Conservation (phyloP, 2,329 filamentous ascomycete species). For the Madurella mycetomatis region DNA sequence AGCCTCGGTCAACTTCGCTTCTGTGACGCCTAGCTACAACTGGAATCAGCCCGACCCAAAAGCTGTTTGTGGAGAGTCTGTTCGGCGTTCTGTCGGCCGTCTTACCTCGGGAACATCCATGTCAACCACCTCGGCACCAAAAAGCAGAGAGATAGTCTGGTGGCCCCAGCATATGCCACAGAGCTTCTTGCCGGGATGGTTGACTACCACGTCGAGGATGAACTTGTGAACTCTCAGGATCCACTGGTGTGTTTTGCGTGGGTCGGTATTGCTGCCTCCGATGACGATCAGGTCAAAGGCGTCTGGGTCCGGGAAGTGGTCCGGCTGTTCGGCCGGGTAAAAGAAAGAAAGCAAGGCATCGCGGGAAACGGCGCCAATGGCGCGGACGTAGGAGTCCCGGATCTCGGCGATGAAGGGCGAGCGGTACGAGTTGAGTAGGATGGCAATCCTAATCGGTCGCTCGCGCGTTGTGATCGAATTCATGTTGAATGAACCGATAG, state of each 20-base stretch:
- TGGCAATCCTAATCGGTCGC: slow-evolving; percentile 30
- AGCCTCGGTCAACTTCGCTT: slow-evolving; percentile 34
- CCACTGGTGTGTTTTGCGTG: slow-evolving; percentile 37
- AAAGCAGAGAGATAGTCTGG: slow-evolving; percentile 38
- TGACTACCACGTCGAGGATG: slow-evolving; percentile 30
- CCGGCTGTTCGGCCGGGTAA: slow-evolving; percentile 32
- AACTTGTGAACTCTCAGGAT: slow-evolving; percentile 39
- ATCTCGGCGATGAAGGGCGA: slow-evolving; percentile 34
- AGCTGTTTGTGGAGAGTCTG: neutral
- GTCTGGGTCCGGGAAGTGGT: slow-evolving; percentile 34
- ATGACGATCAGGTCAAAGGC: slow-evolving; percentile 41
- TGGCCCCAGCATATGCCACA: slow-evolving; percentile 43
- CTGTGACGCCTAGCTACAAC: slow-evolving; percentile 34
- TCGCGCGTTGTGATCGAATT: slow-evolving; percentile 3
- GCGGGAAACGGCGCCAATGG: slow-evolving; percentile 31
- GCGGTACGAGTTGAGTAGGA: slow-evolving; percentile 37
- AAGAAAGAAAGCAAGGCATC: slow-evolving; percentile 32
- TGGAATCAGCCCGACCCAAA: neutral
- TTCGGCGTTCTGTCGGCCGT: neutral
- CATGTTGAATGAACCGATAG: slow-evolving; percentile 18
- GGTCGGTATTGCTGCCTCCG: slow-evolving; percentile 41
- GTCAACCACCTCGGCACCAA: slow-evolving; percentile 35
- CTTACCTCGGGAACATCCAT: slow-evolving; percentile 36
- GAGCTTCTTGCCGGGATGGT: slow-evolving; percentile 32
- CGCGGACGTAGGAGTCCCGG: slow-evolving; percentile 34